phyloP scores from a whole-genome alignment of 495 filamentous ascomycete genomes.

The Viridothelium virens region DNA sequence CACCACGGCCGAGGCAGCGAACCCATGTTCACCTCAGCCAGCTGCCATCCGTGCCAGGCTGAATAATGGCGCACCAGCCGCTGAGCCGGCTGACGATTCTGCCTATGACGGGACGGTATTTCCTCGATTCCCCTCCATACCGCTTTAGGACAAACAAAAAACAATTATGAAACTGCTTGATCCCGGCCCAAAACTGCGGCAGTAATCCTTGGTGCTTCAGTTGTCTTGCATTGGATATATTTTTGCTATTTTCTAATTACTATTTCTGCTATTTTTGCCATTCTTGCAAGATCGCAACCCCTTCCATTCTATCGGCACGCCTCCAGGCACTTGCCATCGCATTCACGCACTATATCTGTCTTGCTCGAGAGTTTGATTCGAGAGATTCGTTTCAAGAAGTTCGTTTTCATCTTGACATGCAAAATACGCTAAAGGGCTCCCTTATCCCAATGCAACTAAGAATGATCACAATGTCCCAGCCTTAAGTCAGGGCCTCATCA shows the following conservation, averaged over 20 bases:
- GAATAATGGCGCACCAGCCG: too few species aligned
- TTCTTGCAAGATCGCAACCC: too few species aligned
- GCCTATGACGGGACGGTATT: too few species aligned
- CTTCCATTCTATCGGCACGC: too few species aligned
- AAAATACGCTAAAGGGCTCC: not conserved
- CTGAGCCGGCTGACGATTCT: too few species aligned
- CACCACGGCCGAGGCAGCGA: not conserved
- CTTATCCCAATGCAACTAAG: not conserved
- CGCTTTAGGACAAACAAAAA: not conserved
- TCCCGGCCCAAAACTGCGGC: not conserved
- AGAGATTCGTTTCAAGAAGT: too few species aligned
- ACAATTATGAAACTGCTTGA: not conserved
- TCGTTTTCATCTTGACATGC: not conserved
- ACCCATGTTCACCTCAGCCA: not conserved
- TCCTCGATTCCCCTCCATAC: too few species aligned
- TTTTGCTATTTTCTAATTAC: too few species aligned
- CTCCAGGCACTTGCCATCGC: too few species aligned
- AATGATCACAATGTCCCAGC: not conserved
- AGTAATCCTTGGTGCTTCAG: not conserved
- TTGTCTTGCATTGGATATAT: not conserved
- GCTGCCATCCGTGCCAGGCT: not conserved
- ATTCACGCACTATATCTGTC: too few species aligned
- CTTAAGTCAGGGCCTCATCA: slow-evolving; percentile 9
- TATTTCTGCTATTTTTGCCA: too few species aligned
- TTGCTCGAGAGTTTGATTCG: too few species aligned